Base-by-base conservation (phyloP, 805 yeast species). In the Hanseniaspora opuntiae region DNA sequence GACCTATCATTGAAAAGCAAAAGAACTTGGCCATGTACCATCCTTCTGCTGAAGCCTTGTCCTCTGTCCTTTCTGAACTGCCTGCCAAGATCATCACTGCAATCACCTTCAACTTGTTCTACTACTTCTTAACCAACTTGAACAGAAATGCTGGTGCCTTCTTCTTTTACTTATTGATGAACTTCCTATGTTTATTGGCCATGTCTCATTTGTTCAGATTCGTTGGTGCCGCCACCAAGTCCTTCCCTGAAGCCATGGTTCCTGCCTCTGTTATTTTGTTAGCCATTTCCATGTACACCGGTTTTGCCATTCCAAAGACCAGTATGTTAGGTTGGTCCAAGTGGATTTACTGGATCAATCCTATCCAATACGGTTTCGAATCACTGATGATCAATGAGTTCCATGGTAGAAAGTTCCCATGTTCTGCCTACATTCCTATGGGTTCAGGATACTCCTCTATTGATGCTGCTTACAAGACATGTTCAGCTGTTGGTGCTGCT, bases 291-390 rank as follows among this genome's bases (percentile, higher is more conserved):
- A 69, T 76, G 61, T 79, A 71, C 60, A 72, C 78, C 8, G 84
- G 84, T 38, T 79, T 79, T 67, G 78, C 74, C 22, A 67, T 79
- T 55, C 84, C 84, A 30, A 72, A 74, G 35, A 72, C 74, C 6
- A 63, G 71, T 47, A 77, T 79, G 78, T 70, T 72, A 57, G 79
- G 82, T 12, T 80, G 84, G 84, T 74, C 79, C 36, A 70, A 79
- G 58, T 80, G 84, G 84, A 77, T 80, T 56, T 75, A 76, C 64
- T 80, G 77, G 59, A 58, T 80, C 45, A 71, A 80, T 58, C 84
- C 84, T 1, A 63, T 79, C 49, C 77, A 75, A 9, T 79, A 78
- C 60, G 69, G 74, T 19, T 79, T 78, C 60, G 83, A 79, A 63
- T 68, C 82, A 1, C 63, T 78, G 61, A 71, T 80, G 72, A 69